Percentiles rank a stretch among this genome's conserved stretches.
These are phyloP conservation scores for Solanum peruvianum DNA, from an alignment of 257 asterid species.

Conservation along the genomic window DNA sequence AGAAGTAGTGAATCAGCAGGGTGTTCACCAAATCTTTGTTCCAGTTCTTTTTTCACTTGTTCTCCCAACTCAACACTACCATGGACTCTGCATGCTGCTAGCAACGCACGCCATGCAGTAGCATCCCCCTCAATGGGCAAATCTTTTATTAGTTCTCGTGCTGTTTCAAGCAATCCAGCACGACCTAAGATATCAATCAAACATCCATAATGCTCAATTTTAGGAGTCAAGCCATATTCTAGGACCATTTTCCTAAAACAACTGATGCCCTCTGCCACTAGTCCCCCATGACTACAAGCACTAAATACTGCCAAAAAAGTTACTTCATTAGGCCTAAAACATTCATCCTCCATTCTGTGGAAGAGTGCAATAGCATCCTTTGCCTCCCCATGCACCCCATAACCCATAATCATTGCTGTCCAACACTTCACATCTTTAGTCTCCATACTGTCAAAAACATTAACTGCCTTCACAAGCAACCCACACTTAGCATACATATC, in stretches of 20 bases:
- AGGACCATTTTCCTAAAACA: conserved; percentile 43
- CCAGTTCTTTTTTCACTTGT: conserved; percentile 31
- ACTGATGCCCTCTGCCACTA: conserved; percentile 34
- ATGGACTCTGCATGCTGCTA: conserved; percentile 52
- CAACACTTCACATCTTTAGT: conserved; percentile 42
- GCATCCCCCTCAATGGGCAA: conserved; percentile 39
- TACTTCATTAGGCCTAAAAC: conserved; percentile 43
- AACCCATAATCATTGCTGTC: conserved; percentile 54
- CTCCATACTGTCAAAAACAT: conserved; percentile 24
- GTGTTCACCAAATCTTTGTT: conserved; percentile 22
- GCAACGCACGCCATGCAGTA: conserved; percentile 54
- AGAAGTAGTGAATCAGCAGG: conserved; percentile 36
- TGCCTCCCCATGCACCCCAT: conserved; percentile 41
- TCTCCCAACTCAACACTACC: conserved; percentile 42
- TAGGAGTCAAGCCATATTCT: conserved; percentile 28
- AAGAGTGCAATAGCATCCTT: conserved; percentile 26
- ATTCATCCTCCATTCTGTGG: conserved; percentile 41
- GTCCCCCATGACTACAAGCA: conserved; percentile 63
- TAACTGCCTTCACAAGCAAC: conserved; percentile 34
- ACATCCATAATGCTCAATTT: conserved; percentile 59
- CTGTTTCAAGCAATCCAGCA: conserved; percentile 51
- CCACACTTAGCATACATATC: conserved; percentile 59
- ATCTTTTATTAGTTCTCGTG: conserved; percentile 29
- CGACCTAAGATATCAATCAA: conserved; percentile 51
- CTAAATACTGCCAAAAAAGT: conserved; percentile 48